Base-by-base conservation (phyloP, 2,329 filamentous ascomycete genomes). In the Alternaria atra region DNA sequence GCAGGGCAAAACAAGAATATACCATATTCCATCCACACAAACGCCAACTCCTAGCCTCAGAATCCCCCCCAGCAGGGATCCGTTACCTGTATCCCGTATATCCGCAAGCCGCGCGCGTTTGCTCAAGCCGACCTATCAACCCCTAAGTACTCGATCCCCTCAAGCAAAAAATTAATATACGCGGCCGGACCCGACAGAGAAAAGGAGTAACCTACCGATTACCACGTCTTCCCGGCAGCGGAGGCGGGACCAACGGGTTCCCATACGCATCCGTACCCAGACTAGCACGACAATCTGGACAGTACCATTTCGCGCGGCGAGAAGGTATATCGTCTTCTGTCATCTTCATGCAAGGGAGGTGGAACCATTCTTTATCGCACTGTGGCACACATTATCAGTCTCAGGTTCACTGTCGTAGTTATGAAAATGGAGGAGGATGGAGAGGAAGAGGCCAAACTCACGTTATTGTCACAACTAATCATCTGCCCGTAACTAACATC, bases 301-400 rank as follows among this genome's bases (percentile, higher is more conserved):
- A 95, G 72, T 93, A 95, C 92, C 92, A 95, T 78, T 93, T 93
- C 2, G 89, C 89, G 32, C 90, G 90, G 17, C 90, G 84, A 2
- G 89, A 86, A 10, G 91, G 91, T 60, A 91, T 87, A 25, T 89
- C 86, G 23, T 65, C 63, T 6, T 84, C 82, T 34, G 72, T 73
- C 65, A 95, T 82, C 5, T 85, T 88, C 6, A 95, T 90, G 72
- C 92, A 95, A 65, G 89, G 87, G 40, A 95, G 84, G 74, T 95
- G 92, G 76, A 94, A 95, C 92, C 92, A 95, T 77, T 94, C 91
- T 64, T 88, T 88, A 69, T 92, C 89, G 80, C 92, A 95, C 79
- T 91, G 82, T 20, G 20, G 20, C 20, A 20, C 15, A 27, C 5
- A n/a, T 20, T 13, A 50, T 75, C 58, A 73, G 67, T 39, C 73